These are phyloP conservation scores for Calonectria henricotiae DNA, from an alignment of 2,329 filamentous ascomycete genomes.

Conservation along the genomic window DNA sequence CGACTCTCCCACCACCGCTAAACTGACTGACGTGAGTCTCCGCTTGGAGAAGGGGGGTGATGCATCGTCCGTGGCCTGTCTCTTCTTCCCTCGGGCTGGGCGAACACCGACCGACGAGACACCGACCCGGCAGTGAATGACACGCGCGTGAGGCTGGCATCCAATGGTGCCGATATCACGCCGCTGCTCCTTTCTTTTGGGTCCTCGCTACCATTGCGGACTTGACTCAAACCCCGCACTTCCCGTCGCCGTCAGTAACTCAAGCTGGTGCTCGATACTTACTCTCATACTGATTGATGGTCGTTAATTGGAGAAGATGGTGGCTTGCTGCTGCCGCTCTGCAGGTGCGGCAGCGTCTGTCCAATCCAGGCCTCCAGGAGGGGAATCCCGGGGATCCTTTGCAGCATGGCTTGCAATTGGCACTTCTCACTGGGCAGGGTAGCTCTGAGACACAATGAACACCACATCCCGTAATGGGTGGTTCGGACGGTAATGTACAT, in stretches of 20 bases:
- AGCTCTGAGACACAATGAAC: slow-evolving; percentile 21
- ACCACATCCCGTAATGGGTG: slow-evolving; percentile 23
- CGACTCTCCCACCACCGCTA: slow-evolving; percentile 29
- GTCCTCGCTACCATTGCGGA: slow-evolving; percentile 12
- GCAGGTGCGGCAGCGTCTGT: slow-evolving; percentile 13
- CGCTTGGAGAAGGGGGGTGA: background rate
- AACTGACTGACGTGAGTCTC: slow-evolving; percentile 33
- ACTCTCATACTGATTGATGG: background rate
- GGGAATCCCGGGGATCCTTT: slow-evolving; percentile 22
- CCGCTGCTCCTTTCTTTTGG: slow-evolving; percentile 1
- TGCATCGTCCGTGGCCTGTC: slow-evolving; percentile 23
- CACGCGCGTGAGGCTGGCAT: slow-evolving; percentile 17
- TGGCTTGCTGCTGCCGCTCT: slow-evolving; percentile 24
- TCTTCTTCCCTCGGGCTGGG: background rate
- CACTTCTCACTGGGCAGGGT: slow-evolving; percentile 28
- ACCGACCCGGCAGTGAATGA: slow-evolving; percentile 19
- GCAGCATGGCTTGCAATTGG: slow-evolving; percentile 32
- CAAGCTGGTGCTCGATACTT: slow-evolving; percentile 7
- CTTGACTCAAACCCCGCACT: slow-evolving; percentile 27
- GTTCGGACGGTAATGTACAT: slow-evolving; percentile 30
- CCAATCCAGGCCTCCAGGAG: slow-evolving; percentile 12
- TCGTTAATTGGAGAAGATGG: slow-evolving; percentile 2
- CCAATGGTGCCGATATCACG: slow-evolving; percentile 18
- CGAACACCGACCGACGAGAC: background rate
- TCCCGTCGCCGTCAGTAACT: background rate